phyloP scores from a whole-genome alignment of 345 rosid species.

The Populus pruinosa region DNA sequence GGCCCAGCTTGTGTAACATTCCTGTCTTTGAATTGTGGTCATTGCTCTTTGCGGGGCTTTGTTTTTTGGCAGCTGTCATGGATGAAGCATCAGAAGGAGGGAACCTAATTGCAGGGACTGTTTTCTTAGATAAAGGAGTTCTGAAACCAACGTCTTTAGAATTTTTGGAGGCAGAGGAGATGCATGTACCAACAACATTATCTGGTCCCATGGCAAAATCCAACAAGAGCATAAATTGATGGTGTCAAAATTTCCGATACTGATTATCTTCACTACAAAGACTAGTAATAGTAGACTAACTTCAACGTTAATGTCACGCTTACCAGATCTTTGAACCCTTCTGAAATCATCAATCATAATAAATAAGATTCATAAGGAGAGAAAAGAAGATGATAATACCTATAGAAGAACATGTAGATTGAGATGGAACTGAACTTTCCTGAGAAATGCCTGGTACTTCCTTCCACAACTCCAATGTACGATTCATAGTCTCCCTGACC shows the following conservation, averaged over 20 bases:
- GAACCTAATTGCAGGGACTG: conserved; percentile 55
- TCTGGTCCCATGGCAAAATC: conserved; percentile 44
- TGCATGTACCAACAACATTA: conserved; percentile 44
- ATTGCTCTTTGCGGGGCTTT: conserved; percentile 32
- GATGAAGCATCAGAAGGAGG: conserved; percentile 38
- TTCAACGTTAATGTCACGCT: neutral
- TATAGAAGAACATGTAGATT: conserved; percentile 38
- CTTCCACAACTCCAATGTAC: conserved; percentile 72
- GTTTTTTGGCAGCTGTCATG: conserved; percentile 40
- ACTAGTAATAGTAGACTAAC: neutral
- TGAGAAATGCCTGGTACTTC: conserved; percentile 47
- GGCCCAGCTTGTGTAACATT: conserved; percentile 22
- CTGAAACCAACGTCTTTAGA: conserved; percentile 39
- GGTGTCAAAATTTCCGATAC: neutral
- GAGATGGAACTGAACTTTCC: conserved; percentile 38
- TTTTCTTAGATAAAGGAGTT: conserved; percentile 49
- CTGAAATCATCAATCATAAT: neutral
- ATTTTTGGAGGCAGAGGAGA: conserved; percentile 41
- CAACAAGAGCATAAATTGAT: conserved; percentile 11
- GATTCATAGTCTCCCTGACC: conserved; percentile 89
- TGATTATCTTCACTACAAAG: neutral
- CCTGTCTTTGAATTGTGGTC: conserved; percentile 29
- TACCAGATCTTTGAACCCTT: neutral
- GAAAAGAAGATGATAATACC: conserved; percentile 27
- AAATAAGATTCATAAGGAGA: neutral